Evolutionary conservation across 805 yeast genomes (phyloP), one percentile per base, ranked within the genome.

Genomic region (Debaryomyces tyrocola): DNA sequence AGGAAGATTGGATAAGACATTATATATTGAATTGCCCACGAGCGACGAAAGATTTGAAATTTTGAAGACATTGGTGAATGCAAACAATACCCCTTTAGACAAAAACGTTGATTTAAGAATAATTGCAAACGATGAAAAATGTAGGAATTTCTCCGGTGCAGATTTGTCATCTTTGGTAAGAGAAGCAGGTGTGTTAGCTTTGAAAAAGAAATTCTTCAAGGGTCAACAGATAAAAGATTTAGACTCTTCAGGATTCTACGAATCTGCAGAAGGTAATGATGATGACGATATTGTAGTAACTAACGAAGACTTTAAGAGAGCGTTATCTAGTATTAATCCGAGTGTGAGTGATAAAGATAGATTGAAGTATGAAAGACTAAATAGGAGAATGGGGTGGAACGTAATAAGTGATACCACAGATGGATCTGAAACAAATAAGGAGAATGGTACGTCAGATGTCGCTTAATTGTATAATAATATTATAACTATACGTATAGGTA

Each of bases 91-190:
- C 0, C 99, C 99, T 4, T 54, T 92, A 15, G 79, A 77, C 17
- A 43, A 64, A 0, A 73, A 75, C 20, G 91, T 94, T 18, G 81
- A 89, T 52, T 71, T 92, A 33, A 59, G 59, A 2, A 52, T 63
- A 0, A 73, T 92, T 44, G 90, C 96, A 0, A 74, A 77, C 33
- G 95, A 90, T 64, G 85, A 80, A 50, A 78, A 91, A 55, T 87
- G 96, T 68, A 76, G 88, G 50, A 92, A 90, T 68, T 94, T 89
- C 62, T 87, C 96, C 3, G 99, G 99, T 62, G 99, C 99, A 0
- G 99, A 94, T 74, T 75, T 94, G 46, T 90, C 96, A 1, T 90
- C 97, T 2, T 69, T 94, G 47, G 92, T 88, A 1, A 78, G 97
- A 58, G 98, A 94, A 61, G 96, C 98, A n/a, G 90, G 96, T 54